Evolutionary conservation across 208 protist genomes (phyloP).

Genomic region (Endotrypanum monterogeii): DNA sequence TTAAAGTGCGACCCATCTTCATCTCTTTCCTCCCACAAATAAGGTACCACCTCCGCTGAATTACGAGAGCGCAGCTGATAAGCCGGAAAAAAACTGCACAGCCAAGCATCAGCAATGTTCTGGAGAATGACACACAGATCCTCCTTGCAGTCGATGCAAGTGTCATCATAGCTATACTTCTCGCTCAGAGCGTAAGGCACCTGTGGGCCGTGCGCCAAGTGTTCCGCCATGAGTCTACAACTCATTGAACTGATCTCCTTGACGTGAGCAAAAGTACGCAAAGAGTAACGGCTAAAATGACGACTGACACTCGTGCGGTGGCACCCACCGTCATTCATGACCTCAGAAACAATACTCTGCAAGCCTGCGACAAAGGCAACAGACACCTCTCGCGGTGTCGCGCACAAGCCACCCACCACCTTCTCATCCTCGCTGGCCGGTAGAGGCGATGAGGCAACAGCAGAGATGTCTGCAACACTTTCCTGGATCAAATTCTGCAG

Average conservation of each 20-base stretch:
- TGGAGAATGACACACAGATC: slow-evolving; percentile 21
- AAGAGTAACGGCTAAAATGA: slow-evolving; percentile 27
- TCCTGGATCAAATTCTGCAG: slow-evolving; percentile 27
- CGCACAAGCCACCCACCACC: not conserved
- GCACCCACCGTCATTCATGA: slow-evolving; percentile 30
- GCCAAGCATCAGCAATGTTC: slow-evolving; percentile 44
- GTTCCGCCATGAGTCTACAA: slow-evolving; percentile 35
- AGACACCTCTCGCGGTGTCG: slow-evolving; percentile 21
- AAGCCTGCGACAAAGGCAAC: slow-evolving; percentile 29
- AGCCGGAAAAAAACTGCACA: slow-evolving; percentile 47
- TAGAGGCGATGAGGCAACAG: not conserved
- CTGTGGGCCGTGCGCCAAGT: slow-evolving; percentile 21
- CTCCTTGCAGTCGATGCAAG: slow-evolving; percentile 15
- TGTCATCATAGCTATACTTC: slow-evolving; percentile 29
- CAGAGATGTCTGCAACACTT: slow-evolving; percentile 14
- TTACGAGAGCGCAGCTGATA: slow-evolving; percentile 35
- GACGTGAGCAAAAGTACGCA: slow-evolving; percentile 14
- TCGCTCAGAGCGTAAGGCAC: slow-evolving; percentile 21
- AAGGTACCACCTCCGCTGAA: slow-evolving; percentile 20
- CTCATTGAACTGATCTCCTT: slow-evolving; percentile 33
- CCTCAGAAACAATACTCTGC: slow-evolving; percentile 32
- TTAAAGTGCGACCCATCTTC: slow-evolving; percentile 14
- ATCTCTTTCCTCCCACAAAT: slow-evolving; percentile 49
- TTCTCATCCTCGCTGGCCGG: not conserved
- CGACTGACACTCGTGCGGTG: slow-evolving; percentile 13